Evolutionary conservation across 208 protist genomes (phyloP), one percentile per base, ranked within the genome.

Genomic region (Porcisia hertigi): DNA sequence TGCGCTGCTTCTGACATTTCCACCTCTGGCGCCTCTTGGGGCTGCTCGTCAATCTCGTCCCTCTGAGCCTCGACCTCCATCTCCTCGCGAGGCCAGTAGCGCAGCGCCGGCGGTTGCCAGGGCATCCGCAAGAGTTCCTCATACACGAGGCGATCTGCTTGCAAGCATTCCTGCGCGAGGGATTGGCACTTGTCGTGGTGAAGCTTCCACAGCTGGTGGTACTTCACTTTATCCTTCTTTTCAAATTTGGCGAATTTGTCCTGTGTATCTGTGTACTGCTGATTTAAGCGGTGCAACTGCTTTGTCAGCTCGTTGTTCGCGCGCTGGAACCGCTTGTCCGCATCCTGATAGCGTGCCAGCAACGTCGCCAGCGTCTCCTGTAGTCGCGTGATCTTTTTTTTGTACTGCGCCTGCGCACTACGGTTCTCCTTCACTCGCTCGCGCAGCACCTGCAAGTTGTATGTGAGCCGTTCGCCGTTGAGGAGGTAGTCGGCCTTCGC

Each of bases 231-330:
- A 85, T 99, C 98, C 11, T 96, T 87, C 60, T 88, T 92, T 71
- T 98, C 95, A 86, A 98, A 98, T 36, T 92, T 86, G 73, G 95
- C 89, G 80, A 98, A 99, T 77, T 99, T 99, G 41, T 76, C 73
- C 83, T 99, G 95, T n/a, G 98, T 84, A 78, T 99, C 97, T 80
- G 98, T 97, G 87, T 98, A 99, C 86, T 99, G 96, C 66, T 87
- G 88, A 12, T 94, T 96, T 23, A 98, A 92, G 74, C 97, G 91
- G 73, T 94, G 89, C 69, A 98, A 97, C 78, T 98, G 92, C 55
- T 97, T 86, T 3, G 97, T 98, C 20, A 99, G 91, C 47, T 98
- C 91, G 75, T 98, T 95, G 88, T 99, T 99, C 52, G 92, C 84
- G 62, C 89, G 82, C 77, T 98, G 92, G 78, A 92, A 99, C 18